Percentiles rank a stretch among this genome's conserved stretches.
These are phyloP conservation scores for Coniochaeta sp. DNA, from an alignment of 2,329 filamentous ascomycete species.

Conservation along the genomic window DNA sequence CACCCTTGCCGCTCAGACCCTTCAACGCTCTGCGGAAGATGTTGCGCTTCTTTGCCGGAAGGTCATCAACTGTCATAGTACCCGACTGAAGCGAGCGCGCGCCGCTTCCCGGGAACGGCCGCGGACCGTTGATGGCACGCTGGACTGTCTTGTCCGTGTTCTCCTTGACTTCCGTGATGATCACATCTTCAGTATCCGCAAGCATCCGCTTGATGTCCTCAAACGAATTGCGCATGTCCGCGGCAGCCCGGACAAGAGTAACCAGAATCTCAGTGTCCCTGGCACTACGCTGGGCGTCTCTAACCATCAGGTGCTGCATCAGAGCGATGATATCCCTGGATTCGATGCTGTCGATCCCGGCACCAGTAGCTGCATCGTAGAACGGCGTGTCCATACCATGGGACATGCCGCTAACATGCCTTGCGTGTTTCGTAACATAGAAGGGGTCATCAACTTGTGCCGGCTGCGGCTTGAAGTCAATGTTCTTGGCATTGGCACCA, in stretches of 20 bases:
- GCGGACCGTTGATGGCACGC: constrained; percentile 75
- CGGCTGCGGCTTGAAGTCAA: constrained; percentile 44
- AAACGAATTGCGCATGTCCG: constrained; percentile 95
- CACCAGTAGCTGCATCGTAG: constrained; percentile 83
- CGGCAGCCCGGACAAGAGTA: constrained; percentile 83
- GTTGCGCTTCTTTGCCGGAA: constrained; percentile 74
- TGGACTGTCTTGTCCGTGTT: constrained; percentile 82
- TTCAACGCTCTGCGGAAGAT: constrained; percentile 93
- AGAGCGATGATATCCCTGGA: constrained; percentile 94
- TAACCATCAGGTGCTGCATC: constrained; percentile 97
- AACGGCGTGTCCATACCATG: constrained; percentile 85
- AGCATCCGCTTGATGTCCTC: constrained; percentile 92
- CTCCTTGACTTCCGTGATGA: constrained; percentile 80
- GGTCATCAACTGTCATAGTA: constrained; percentile 39
- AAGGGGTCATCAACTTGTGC: constrained; percentile 58
- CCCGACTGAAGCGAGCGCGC: constrained; percentile 52
- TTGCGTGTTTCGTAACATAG: constrained; percentile 45
- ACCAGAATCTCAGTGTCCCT: constrained; percentile 95
- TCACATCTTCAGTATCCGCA: constrained; percentile 79
- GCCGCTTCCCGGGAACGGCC: constrained; percentile 65
- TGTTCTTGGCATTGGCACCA: constrained; percentile 46
- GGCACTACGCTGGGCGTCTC: constrained; percentile 92
- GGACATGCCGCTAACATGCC: constrained; percentile 80
- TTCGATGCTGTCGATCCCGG: constrained; percentile 83
- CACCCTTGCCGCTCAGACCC: constrained; percentile 78